Percentiles rank a stretch among this genome's conserved stretches.
Evolutionary conservation across 1,284 basidiomycete species (phyloP).

Genomic region (Singerocomus rubriflavus): DNA sequence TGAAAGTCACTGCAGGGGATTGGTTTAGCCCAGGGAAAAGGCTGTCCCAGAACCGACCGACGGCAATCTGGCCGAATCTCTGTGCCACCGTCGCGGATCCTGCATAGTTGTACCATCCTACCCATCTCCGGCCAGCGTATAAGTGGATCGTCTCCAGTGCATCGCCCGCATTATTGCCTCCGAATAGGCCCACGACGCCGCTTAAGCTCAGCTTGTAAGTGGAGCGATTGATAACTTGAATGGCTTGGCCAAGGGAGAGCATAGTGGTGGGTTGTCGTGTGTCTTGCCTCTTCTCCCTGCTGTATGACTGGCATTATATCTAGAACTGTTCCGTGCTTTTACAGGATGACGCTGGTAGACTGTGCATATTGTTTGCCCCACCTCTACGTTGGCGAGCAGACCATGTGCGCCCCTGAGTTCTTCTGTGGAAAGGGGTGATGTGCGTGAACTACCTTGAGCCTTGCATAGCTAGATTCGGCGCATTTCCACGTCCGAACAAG

Average conservation of each 20-base stretch:
- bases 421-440: background rate
- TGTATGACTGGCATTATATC: slow-evolving; percentile 13
- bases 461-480: background rate
- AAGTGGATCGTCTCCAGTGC: slow-evolving; percentile 32
- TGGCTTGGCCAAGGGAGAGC: slow-evolving; percentile 12
- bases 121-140: slow-evolving; percentile 28
- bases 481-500: background rate
- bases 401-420: background rate
- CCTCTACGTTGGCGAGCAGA: background rate
- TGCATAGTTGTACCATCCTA: slow-evolving; percentile 37
- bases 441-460: background rate
- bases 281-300: background rate
- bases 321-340: background rate
- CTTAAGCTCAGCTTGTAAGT: slow-evolving; percentile 23
- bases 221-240: slow-evolving; percentile 13
- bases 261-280: slow-evolving; percentile 4
- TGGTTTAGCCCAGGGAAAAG: slow-evolving; percentile 29
- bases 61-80: slow-evolving; percentile 29
- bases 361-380: background rate
- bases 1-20: slow-evolving; percentile 23
- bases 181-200: slow-evolving; percentile 31
- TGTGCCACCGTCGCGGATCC: slow-evolving; percentile 29
- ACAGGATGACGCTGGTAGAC: background rate
- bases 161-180: slow-evolving; percentile 31
- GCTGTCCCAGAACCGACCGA: slow-evolving; percentile 27